Percentiles rank a stretch among this genome's conserved stretches.
These are phyloP conservation scores for Phialemonium atrogriseum DNA, from an alignment of 2,329 filamentous ascomycete genomes.

Conservation along the genomic window DNA sequence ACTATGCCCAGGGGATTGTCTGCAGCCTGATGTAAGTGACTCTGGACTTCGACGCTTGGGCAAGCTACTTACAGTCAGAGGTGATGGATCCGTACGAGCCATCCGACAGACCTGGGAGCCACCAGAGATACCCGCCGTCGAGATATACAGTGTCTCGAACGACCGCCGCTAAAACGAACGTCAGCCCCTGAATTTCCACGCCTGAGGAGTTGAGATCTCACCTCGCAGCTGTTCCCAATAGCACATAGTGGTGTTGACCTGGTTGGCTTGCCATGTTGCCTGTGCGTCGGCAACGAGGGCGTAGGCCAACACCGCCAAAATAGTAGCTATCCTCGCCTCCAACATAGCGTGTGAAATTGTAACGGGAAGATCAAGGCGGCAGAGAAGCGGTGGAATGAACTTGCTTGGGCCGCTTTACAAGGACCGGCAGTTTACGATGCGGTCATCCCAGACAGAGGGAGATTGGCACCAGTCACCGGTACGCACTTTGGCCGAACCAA, in stretches of 20 bases:
- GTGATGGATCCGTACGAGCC: conserved; percentile 23
- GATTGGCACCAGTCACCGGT: too few species aligned
- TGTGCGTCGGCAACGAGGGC: conserved; percentile 26
- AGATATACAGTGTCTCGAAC: conserved; percentile 56
- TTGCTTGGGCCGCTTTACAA: too few species aligned
- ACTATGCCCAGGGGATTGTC: conserved; percentile 45
- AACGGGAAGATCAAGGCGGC: background rate
- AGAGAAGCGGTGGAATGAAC: too few species aligned
- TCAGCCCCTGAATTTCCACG: too few species aligned
- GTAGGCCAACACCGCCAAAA: conserved; percentile 19
- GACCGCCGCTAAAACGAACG: conserved; percentile 35
- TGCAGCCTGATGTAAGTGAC: conserved; percentile 18
- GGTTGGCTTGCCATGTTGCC: conserved; percentile 37
- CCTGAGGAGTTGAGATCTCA: conserved; percentile 16
- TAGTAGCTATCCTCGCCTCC: conserved; percentile 15
- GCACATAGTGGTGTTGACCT: conserved; percentile 53
- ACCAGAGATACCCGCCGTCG: conserved; percentile 52
- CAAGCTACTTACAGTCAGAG: conserved; percentile 32
- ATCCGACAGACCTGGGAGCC: conserved; percentile 40
- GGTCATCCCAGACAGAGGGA: too few species aligned
- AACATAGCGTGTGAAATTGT: conserved; percentile 20
- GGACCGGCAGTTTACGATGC: too few species aligned
- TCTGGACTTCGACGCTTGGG: background rate
- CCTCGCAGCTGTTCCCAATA: conserved; percentile 42
- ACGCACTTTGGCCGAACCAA: too few species aligned